Percentiles rank a stretch among this genome's conserved stretches.
Conservation (phyloP, 805 yeast species). For the Barnettozyma californica region DNA sequence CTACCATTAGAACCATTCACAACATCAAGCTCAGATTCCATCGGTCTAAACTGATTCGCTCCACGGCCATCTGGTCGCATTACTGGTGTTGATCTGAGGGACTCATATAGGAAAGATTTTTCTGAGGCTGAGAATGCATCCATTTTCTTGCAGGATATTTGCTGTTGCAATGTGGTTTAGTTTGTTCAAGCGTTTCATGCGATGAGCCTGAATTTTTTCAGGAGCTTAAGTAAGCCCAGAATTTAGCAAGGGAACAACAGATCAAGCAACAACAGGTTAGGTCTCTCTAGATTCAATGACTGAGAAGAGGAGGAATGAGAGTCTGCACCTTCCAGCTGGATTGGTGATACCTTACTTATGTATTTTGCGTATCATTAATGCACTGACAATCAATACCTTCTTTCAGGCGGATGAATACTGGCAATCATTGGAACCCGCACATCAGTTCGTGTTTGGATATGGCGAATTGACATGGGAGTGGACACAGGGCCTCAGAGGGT, state of each 20-base stretch:
- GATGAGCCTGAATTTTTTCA: background rate
- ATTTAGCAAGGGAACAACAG: background rate
- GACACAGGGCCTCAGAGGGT: slow-evolving; percentile 68
- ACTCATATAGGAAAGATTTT: slow-evolving; percentile 68
- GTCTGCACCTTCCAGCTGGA: slow-evolving; percentile 16
- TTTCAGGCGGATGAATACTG: slow-evolving; percentile 97
- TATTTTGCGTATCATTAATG: slow-evolving; percentile 51
- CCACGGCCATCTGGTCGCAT: slow-evolving; percentile 84
- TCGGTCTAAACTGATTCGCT: slow-evolving; percentile 72
- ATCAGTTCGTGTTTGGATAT: slow-evolving; percentile 61
- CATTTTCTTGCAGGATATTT: slow-evolving; percentile 32
- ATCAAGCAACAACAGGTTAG: background rate
- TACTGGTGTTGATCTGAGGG: slow-evolving; percentile 53
- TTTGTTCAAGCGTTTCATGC: background rate
- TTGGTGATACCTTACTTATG: slow-evolving; percentile 29
- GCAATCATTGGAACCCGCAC: slow-evolving; percentile 94
- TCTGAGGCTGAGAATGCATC: slow-evolving; percentile 65
- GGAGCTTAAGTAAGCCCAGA: background rate
- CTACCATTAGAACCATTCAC: slow-evolving; percentile 91
- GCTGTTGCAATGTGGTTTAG: background rate
- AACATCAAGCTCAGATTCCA: slow-evolving; percentile 76
- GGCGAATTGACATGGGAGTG: slow-evolving; percentile 96
- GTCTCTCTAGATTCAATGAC: background rate
- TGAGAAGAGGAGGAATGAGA: background rate
- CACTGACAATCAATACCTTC: slow-evolving; percentile 61